These are phyloP conservation scores for Acer saccharum DNA, from an alignment of 345 rosid species.

Conservation along the genomic window DNA sequence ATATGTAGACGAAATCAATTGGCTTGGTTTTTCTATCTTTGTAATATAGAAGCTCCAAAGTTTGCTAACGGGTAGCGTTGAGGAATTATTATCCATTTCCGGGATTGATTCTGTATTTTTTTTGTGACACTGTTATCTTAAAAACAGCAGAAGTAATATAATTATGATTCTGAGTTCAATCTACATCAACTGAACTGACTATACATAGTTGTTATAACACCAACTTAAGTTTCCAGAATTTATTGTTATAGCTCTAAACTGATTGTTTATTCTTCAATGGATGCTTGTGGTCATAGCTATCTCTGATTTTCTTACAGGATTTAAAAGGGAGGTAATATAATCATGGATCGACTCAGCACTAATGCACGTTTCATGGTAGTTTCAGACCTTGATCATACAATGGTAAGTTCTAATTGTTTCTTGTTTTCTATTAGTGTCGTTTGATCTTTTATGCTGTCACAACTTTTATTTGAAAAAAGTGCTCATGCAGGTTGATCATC, in stretches of 20 bases:
- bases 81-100: background rate
- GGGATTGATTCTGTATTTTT: background rate
- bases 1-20: background rate
- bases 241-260: background rate
- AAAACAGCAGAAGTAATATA: too few species aligned
- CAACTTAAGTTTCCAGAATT: background rate
- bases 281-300: background rate
- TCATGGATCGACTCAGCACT: conserved; percentile 71
- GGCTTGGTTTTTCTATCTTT: background rate
- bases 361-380: conserved; percentile 90
- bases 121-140: background rate
- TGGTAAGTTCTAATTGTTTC: conserved; percentile 48
- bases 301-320: conserved; percentile 11
- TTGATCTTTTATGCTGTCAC: background rate
- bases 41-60: background rate
- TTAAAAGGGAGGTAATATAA: conserved; percentile 12
- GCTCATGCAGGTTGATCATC: conserved; percentile 82
- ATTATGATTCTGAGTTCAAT: too few species aligned
- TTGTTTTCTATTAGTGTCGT: conserved; percentile 19
- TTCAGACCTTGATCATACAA: conserved; percentile 96
- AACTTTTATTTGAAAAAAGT: conserved; percentile 11
- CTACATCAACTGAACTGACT: background rate
- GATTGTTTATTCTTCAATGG: background rate
- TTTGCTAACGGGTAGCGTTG: background rate
- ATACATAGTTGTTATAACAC: background rate